Percentiles rank a stretch among this genome's conserved stretches.
Conservation (phyloP, 2,329 filamentous ascomycete species). For the Lomentospora prolificans region DNA sequence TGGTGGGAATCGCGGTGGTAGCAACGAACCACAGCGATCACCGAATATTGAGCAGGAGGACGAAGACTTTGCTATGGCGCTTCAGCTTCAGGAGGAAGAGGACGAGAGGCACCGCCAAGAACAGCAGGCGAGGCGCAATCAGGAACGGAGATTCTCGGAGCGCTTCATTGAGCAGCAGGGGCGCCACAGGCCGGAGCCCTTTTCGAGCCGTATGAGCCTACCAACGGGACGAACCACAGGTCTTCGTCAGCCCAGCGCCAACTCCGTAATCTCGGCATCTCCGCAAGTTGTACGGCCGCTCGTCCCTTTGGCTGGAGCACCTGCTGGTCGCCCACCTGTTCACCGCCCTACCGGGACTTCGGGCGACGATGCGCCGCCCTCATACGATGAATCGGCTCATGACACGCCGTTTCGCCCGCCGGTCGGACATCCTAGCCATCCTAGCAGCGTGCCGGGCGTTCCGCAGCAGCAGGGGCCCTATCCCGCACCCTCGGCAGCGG, state of each 20-base stretch:
- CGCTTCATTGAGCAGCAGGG: slow-evolving; percentile 60
- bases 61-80: slow-evolving; percentile 73
- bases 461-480: slow-evolving; percentile 11
- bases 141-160: slow-evolving; percentile 60
- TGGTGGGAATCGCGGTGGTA: background rate
- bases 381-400: slow-evolving; percentile 17
- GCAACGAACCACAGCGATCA: background rate
- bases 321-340: slow-evolving; percentile 20
- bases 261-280: slow-evolving; percentile 8
- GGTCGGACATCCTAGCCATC: slow-evolving; percentile 39
- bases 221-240: background rate
- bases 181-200: slow-evolving; percentile 14
- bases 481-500: slow-evolving; percentile 13
- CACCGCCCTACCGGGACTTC: slow-evolving; percentile 27
- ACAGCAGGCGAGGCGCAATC: slow-evolving; percentile 49
- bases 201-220: background rate
- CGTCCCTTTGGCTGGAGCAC: slow-evolving; percentile 25
- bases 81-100: slow-evolving; percentile 92
- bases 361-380: slow-evolving; percentile 28
- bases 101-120: slow-evolving; percentile 62
- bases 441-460: slow-evolving; percentile 24
- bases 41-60: slow-evolving; percentile 62
- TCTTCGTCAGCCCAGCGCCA: slow-evolving; percentile 3
- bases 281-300: slow-evolving; percentile 37
- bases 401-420: slow-evolving; percentile 42